These are phyloP conservation scores for Neoarthrinium moseri DNA, from an alignment of 2,329 filamentous ascomycete genomes.

Conservation along the genomic window DNA sequence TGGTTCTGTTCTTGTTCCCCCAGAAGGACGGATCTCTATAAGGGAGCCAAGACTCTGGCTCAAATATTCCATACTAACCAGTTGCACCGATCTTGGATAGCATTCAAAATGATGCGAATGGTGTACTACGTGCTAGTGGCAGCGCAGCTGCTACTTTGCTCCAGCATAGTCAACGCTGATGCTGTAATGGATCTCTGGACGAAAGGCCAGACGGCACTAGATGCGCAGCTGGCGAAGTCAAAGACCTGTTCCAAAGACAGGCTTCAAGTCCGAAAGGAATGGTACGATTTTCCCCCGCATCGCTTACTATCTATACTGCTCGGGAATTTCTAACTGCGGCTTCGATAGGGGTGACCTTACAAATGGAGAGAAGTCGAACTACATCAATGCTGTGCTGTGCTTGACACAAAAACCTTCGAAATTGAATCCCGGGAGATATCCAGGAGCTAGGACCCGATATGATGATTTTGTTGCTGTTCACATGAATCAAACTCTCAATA, in stretches of 20 bases:
- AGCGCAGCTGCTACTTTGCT: conserved; percentile 9
- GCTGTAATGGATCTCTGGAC: conserved; percentile 22
- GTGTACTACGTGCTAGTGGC: conserved; percentile 7
- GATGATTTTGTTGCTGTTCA: conserved; percentile 26
- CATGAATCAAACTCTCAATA: conserved; percentile 17
- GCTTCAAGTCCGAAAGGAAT: conserved; percentile 21
- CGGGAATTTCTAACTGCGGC: not conserved
- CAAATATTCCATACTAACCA: not conserved
- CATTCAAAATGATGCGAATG: conserved; percentile 10
- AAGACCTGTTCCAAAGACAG: conserved; percentile 21
- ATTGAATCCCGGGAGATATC: conserved; percentile 11
- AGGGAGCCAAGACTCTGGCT: conserved; percentile 1
- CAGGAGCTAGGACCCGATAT: conserved; percentile 21
- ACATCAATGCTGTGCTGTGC: conserved; percentile 21
- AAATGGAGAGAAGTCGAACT: conserved; percentile 13
- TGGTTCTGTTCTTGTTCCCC: not conserved
- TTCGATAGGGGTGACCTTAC: conserved; percentile 15
- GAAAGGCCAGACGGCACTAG: conserved; percentile 19
- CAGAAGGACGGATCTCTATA: too few species aligned
- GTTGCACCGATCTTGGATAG: not conserved
- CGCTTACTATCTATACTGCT: not conserved
- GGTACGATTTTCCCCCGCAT: conserved; percentile 13
- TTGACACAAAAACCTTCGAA: conserved; percentile 16
- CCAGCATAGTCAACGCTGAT: conserved; percentile 15
- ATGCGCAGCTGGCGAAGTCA: conserved; percentile 20